Evolutionary conservation across 176 grass and related monocot species (phyloP), one percentile per base, ranked within the genome.

Genomic region (Lolium perenne): DNA sequence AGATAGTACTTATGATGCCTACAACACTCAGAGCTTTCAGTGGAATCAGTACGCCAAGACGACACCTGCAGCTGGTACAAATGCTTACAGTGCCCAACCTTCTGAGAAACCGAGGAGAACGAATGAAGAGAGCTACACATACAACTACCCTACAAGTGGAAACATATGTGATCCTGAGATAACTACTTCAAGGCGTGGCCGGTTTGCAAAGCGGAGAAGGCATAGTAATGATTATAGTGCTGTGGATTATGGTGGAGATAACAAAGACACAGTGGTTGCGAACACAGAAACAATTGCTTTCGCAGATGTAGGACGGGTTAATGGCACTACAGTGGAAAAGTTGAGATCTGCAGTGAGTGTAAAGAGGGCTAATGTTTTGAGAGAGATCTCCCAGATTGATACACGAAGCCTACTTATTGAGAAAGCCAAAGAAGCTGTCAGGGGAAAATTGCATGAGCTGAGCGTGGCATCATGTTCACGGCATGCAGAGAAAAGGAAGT

Each of bases 381-480:
- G 82, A 83, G 93, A 95, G 66, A 85, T 89, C 72, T 69, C 89
- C 47, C 88, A 94, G 76, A 63, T 93, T 86, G 92, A 96, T 80
- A 84, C 83, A 17, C 88, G 87, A 15, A 49, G 62, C 73, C 86
- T 93, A 40, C 91, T 98, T 57, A 59, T 95, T 70, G 91, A 95
- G 83, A 92, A 95, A 86, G 83, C 90, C 60, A 95, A 87, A 82
- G 74, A 43, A 45, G 51, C 87, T 20, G 32, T 95, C 67, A 41
- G 55, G 68, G 85, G 74, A 50, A 98, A 92, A 81, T 71, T 95
- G 41, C 63, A 88, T 72, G 90, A 90, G 51, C 85, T 92, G 71
- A 94, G 84, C 75, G 51, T 91, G 38, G 58, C 71, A 77, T 67
- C 86, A 57, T 81, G 71, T 73, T 83, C 47, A 2, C 78, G 49